These are phyloP conservation scores for Leccinum arenicola DNA, from an alignment of 768 basidiomycete species.

Conservation along the genomic window DNA sequence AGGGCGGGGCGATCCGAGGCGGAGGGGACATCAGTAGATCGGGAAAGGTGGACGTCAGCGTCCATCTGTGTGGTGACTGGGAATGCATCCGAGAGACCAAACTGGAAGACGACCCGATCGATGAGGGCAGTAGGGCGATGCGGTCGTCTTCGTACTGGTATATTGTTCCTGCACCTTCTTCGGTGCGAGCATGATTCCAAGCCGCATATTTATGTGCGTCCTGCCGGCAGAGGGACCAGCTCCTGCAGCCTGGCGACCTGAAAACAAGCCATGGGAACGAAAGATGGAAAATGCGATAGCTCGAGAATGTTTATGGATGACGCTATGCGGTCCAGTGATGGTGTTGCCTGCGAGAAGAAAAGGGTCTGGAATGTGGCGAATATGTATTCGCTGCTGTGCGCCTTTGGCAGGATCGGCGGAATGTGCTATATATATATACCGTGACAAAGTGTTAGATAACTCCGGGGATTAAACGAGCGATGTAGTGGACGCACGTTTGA, in stretches of 20 bases:
- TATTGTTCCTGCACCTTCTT: conserved; percentile 76
- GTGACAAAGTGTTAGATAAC: too few relatives aligned
- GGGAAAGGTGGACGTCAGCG: too few relatives aligned
- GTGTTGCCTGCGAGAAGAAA: conserved; percentile 37
- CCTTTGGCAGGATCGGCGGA: conserved; percentile 56
- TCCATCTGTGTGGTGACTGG: too few relatives aligned
- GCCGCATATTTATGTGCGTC: conserved; percentile 28
- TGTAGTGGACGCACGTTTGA: too few relatives aligned
- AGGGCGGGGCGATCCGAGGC: too few relatives aligned
- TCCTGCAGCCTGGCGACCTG: conserved; percentile 16
- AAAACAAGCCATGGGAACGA: conserved; percentile 47
- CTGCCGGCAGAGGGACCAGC: conserved; percentile 9
- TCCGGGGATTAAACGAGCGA: too few relatives aligned
- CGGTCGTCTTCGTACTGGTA: conserved; percentile 75
- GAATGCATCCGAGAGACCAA: too few relatives aligned
- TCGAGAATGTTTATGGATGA: conserved; percentile 81
- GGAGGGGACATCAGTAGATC: too few relatives aligned
- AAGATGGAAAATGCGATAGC: conserved; percentile 78
- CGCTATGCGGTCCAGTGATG: conserved; percentile 56
- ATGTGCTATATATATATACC: too few relatives aligned
- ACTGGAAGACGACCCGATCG: too few relatives aligned
- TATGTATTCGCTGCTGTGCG: conserved; percentile 65
- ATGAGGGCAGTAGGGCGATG: too few relatives aligned
- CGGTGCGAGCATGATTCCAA: conserved; percentile 62
- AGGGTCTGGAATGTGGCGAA: conserved; percentile 53